phyloP scores from a whole-genome alignment of 2,329 filamentous ascomycete genomes.

The Colletotrichum limetticola region DNA sequence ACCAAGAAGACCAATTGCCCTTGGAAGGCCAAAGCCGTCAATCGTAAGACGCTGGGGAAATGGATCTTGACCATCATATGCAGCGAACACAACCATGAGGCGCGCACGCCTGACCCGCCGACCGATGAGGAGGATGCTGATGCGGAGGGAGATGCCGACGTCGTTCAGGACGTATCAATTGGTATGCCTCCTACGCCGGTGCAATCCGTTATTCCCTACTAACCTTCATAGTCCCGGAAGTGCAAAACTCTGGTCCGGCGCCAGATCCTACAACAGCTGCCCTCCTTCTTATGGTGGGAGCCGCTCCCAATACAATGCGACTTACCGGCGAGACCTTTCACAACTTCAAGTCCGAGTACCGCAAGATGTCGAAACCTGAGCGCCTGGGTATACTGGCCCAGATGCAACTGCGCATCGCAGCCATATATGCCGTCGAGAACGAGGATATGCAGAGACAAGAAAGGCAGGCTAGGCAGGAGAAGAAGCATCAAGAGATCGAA shows the following conservation, averaged over 20 bases:
- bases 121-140: constrained; percentile 48
- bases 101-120: constrained; percentile 55
- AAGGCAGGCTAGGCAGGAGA: constrained; percentile 50
- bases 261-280: constrained; percentile 49
- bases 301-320: constrained; percentile 50
- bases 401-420: constrained; percentile 54
- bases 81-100: constrained; percentile 57
- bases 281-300: constrained; percentile 52
- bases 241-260: constrained; percentile 1
- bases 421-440: constrained; percentile 57
- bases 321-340: constrained; percentile 56
- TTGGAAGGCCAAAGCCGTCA: constrained; percentile 57
- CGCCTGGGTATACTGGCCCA: constrained; percentile 51
- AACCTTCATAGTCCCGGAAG: constrained; percentile 15
- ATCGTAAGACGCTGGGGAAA: constrained; percentile 54
- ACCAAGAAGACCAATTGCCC: constrained; percentile 59
- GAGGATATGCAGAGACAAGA: constrained; percentile 54
- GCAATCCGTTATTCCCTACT: neutral
- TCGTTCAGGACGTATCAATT: constrained; percentile 39
- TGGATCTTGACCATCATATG: constrained; percentile 58
- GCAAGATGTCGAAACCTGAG: constrained; percentile 53
- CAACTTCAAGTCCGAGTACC: constrained; percentile 55
- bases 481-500: constrained; percentile 51
- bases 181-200: neutral
- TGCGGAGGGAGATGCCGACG: constrained; percentile 39